Percentiles rank a stretch among this genome's conserved stretches.
Conservation (phyloP, 2,329 filamentous ascomycete species). For the Exserohilum rostratum region DNA sequence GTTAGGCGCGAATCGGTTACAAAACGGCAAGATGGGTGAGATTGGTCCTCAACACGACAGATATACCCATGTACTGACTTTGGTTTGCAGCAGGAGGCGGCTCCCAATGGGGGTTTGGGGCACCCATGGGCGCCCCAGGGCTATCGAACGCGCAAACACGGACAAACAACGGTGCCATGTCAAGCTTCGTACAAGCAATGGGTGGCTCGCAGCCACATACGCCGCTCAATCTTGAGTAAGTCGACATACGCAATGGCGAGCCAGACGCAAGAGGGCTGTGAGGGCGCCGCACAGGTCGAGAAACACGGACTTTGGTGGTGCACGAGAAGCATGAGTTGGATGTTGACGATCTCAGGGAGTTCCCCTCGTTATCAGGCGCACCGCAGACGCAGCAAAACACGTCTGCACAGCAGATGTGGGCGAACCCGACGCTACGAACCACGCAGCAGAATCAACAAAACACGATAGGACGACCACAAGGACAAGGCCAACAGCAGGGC, state of each 20-base stretch:
- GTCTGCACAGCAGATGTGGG: slow-evolving; percentile 60
- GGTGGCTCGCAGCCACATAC: slow-evolving; percentile 60
- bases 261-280: slow-evolving; percentile 1
- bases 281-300: not conserved
- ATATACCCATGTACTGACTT: slow-evolving; percentile 25
- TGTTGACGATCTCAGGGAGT: slow-evolving; percentile 57
- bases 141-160: slow-evolving; percentile 59
- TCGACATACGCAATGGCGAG: slow-evolving; percentile 27
- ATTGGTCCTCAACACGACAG: not conserved
- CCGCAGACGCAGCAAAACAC: slow-evolving; percentile 62
- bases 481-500: slow-evolving; percentile 35
- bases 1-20: slow-evolving; percentile 56
- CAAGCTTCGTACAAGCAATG: slow-evolving; percentile 64
- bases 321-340: slow-evolving; percentile 28
- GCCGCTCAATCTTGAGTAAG: slow-evolving; percentile 64
- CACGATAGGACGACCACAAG: slow-evolving; percentile 60
- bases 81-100: slow-evolving; percentile 53
- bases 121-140: slow-evolving; percentile 60
- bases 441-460: slow-evolving; percentile 61
- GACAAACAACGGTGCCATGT: slow-evolving; percentile 55
- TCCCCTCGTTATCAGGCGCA: slow-evolving; percentile 65
- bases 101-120: slow-evolving; percentile 64
- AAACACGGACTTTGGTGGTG: not conserved
- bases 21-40: slow-evolving; percentile 62
- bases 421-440: slow-evolving; percentile 61